A percentile compares a stretch with the other conserved stretches of the same genome.
These are phyloP conservation scores for Fusarium sp. DNA, from an alignment of 2,329 filamentous ascomycete genomes.

Conservation along the genomic window DNA sequence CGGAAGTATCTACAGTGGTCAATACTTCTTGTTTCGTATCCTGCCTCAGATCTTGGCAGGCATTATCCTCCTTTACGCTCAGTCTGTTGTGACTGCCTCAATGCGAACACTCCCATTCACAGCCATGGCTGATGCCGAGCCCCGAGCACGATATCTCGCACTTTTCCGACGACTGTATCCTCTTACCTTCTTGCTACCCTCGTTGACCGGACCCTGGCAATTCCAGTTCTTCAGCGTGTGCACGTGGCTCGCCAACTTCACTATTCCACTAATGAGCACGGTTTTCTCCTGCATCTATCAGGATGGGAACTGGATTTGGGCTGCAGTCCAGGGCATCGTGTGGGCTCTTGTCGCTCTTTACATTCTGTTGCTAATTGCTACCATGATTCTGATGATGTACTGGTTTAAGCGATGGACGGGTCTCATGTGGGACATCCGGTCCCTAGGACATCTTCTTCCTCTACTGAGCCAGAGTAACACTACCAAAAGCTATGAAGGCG, in stretches of 20 bases:
- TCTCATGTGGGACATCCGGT: slow-evolving; percentile 85
- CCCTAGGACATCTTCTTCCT: slow-evolving; percentile 82
- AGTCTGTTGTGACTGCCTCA: slow-evolving; percentile 79
- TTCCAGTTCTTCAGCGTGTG: slow-evolving; percentile 74
- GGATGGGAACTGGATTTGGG: slow-evolving; percentile 78
- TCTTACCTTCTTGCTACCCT: slow-evolving; percentile 72
- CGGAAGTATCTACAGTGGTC: slow-evolving; percentile 72
- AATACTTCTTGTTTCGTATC: slow-evolving; percentile 89
- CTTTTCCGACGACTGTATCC: slow-evolving; percentile 77
- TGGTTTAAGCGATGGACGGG: slow-evolving; percentile 77
- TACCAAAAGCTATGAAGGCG: slow-evolving; percentile 76
- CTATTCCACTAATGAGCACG: slow-evolving; percentile 83
- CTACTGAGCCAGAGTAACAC: slow-evolving; percentile 85
- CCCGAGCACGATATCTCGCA: slow-evolving; percentile 69
- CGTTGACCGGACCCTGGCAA: slow-evolving; percentile 70
- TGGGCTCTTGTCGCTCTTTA: slow-evolving; percentile 85
- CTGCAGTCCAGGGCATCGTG: slow-evolving; percentile 78
- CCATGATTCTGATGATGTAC: slow-evolving; percentile 66
- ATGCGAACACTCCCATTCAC: slow-evolving; percentile 82
- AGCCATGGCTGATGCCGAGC: slow-evolving; percentile 75
- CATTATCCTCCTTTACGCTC: slow-evolving; percentile 78
- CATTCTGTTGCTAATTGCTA: slow-evolving; percentile 69
- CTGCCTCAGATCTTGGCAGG: slow-evolving; percentile 82
- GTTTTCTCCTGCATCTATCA: slow-evolving; percentile 75
- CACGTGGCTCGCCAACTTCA: slow-evolving; percentile 83